Base-by-base conservation (phyloP, 2,329 filamentous ascomycete species). In the Penicillium brevicompactum region DNA sequence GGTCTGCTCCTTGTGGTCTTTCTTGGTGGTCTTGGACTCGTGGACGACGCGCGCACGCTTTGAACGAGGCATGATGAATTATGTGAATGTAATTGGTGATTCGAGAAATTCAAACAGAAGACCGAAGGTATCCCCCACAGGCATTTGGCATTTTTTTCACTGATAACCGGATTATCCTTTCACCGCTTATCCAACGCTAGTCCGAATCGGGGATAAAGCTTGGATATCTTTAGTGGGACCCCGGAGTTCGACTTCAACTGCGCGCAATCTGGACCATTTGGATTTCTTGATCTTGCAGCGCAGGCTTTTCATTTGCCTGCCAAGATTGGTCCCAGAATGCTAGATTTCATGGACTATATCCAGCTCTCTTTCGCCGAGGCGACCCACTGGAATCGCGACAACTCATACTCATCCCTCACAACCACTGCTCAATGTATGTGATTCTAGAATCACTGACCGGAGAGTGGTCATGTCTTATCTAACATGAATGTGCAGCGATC, bases 281-380 rank as follows among this genome's bases (percentile, higher is more conserved):
- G 22, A 21, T 38, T 34, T 24, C 5, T 46, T 46, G 16, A 27
- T 24, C 5, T 6, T 6, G 53, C 45, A 3, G 22, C 18, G 27
- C 24, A 37, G 22, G 34, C 34, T 37, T 24, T 18, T 13, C 16
- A 51, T 34, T 46, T 5, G 32, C 42, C 45, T 59, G 44, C 44
- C 48, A 32, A 30, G 47, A 10, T 21, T 14, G 9, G 18, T 42
- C 44, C 49, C 21, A 48, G 63, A 66, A 97, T 97, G 92, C 87
- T 94, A 79, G 89, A 92, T 78, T 97, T 96, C 80, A 96, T 97
- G 91, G 92, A 96, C 78, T 93, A 95, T 80, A 88, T 97, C 79
- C 91, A 96, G 77, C 84, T 89, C 77, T 90, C 91, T 68, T 97
- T 96, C 78, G 90, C 91, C 74, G 83, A 89, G 72, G 88, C 89